These are phyloP conservation scores for Russula ochroleuca DNA, from an alignment of 768 basidiomycete genomes.

Conservation along the genomic window DNA sequence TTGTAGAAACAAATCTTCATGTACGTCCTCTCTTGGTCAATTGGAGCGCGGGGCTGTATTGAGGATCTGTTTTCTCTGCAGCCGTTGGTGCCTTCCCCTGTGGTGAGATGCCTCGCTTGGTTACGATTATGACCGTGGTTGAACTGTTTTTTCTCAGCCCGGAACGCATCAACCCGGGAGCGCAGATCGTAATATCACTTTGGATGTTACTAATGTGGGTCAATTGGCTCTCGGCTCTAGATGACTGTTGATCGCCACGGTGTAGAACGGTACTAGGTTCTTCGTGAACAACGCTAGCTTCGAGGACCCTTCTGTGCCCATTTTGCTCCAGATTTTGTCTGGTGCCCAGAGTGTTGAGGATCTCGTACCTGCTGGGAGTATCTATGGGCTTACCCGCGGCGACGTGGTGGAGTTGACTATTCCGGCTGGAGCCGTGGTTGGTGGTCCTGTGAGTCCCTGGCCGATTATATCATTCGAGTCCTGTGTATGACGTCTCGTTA, in stretches of 20 bases:
- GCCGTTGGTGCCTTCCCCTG: too few species aligned
- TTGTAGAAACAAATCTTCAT: too few species aligned
- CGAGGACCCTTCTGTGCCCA: slow-evolving; percentile 11
- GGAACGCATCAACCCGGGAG: neutral
- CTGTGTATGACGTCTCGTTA: neutral
- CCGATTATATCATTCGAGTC: neutral
- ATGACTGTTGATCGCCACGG: neutral
- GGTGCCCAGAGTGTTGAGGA: neutral
- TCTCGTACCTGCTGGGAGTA: neutral
- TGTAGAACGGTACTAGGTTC: neutral
- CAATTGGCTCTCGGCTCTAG: neutral
- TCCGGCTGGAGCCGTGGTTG: neutral
- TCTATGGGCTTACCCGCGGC: neutral
- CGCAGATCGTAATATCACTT: neutral
- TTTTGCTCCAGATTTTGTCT: neutral
- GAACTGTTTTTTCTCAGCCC: neutral
- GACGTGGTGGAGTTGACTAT: neutral
- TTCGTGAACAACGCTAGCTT: neutral
- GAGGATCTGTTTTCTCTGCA: too few species aligned
- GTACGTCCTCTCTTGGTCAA: too few species aligned
- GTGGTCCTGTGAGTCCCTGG: neutral
- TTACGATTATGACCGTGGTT: too few species aligned
- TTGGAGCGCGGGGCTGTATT: too few species aligned
- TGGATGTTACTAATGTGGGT: neutral
- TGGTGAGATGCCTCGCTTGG: too few species aligned